phyloP scores from a whole-genome alignment of 192 early-diverging fungal species.

The Lobosporangium transversale region DNA sequence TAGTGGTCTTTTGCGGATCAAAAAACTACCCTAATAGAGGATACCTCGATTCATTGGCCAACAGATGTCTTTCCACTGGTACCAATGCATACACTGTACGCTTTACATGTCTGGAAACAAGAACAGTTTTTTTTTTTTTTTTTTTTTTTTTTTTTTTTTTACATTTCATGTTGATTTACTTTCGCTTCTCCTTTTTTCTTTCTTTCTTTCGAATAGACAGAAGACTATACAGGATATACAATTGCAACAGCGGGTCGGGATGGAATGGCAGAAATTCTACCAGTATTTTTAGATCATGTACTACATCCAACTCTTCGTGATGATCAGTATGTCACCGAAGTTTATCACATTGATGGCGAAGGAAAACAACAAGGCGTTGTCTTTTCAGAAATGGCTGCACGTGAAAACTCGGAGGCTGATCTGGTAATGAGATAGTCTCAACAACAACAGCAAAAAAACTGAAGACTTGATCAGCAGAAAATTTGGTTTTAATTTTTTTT shows the following conservation, averaged over 20 bases:
- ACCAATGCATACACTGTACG: slow-evolving; percentile 73
- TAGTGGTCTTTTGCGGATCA: slow-evolving; percentile 88
- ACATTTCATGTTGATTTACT: not conserved
- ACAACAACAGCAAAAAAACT: too few relatives aligned
- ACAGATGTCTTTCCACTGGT: slow-evolving; percentile 77
- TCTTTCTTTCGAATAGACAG: too few relatives aligned
- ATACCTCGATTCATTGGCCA: slow-evolving; percentile 79
- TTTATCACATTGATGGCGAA: slow-evolving; percentile 78
- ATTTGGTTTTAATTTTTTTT: too few relatives aligned
- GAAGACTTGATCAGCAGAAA: too few relatives aligned
- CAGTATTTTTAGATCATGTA: slow-evolving; percentile 85
- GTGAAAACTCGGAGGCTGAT: slow-evolving; percentile 78
- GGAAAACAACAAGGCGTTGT: slow-evolving; percentile 86
- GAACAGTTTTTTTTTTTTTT: not conserved
- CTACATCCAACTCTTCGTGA: slow-evolving; percentile 76
- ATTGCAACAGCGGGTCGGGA: slow-evolving; percentile 70
- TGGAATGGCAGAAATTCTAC: slow-evolving; percentile 77
- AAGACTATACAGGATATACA: slow-evolving; percentile 77
- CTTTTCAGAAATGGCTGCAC: slow-evolving; percentile 76
- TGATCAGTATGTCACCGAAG: slow-evolving; percentile 81
- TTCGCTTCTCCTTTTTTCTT: too few relatives aligned
- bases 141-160: not conserved
- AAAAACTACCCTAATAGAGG: slow-evolving; percentile 70
- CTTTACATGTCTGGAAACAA: not conserved
- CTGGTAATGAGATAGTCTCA: slow-evolving; percentile 53